Evolutionary conservation across 2,329 filamentous ascomycete genomes (phyloP).

Genomic region (Penicillium expansum): DNA sequence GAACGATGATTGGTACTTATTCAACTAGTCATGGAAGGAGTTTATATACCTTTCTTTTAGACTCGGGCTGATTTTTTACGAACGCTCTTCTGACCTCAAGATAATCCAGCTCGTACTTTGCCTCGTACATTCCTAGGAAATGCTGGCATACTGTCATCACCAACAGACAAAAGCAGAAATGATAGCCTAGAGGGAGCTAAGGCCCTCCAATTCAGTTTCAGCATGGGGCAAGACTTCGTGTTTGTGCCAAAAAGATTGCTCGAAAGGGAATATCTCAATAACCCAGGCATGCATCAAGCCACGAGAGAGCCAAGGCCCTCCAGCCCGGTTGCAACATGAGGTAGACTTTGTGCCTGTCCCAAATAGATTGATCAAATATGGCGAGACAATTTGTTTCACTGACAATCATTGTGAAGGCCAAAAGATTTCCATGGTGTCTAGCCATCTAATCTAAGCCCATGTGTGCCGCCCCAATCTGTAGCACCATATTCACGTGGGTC

Average conservation of each 20-base stretch:
- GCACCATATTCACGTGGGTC: not conserved
- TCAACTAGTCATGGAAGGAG: not conserved
- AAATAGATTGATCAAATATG: too few relatives aligned
- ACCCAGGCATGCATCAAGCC: not conserved
- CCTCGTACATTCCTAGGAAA: not conserved
- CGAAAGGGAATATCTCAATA: not conserved
- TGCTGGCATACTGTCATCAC: not conserved
- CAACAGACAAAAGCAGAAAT: not conserved
- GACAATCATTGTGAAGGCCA: not conserved
- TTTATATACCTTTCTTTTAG: not conserved
- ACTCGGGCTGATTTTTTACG: not conserved
- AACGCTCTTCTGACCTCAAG: not conserved
- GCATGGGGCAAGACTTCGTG: not conserved
- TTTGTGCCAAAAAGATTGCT: not conserved
- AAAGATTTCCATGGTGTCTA: not conserved
- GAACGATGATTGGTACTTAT: not conserved
- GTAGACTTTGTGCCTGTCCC: not conserved
- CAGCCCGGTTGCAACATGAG: not conserved
- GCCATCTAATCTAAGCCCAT: not conserved
- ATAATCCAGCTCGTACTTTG: not conserved
- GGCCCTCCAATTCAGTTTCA: not conserved
- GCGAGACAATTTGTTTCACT: not conserved
- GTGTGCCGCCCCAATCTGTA: not conserved
- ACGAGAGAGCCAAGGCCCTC: not conserved
- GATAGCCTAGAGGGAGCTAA: not conserved